A percentile compares a stretch with the other conserved stretches of the same genome.
Evolutionary conservation across 2,329 filamentous ascomycete species (phyloP).

Genomic region (Diaporthe longicolla): DNA sequence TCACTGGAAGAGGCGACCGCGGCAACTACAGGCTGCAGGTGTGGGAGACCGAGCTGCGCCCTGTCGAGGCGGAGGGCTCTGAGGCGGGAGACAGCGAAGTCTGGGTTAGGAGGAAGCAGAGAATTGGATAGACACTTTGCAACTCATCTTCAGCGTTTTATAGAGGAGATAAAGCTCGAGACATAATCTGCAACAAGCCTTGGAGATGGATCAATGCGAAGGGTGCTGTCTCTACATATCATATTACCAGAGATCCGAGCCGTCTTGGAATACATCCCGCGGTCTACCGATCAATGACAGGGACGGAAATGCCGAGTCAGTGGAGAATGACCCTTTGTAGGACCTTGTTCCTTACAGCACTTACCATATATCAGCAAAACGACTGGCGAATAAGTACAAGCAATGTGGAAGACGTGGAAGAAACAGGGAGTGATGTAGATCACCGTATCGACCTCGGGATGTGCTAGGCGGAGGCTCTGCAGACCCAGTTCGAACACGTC

Average conservation of each 20-base stretch:
- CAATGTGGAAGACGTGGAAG: neutral
- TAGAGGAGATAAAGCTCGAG: neutral
- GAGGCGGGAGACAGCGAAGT: conserved; percentile 17
- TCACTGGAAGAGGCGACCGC: conserved; percentile 38
- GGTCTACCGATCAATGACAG: neutral
- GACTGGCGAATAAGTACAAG: neutral
- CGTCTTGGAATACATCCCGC: neutral
- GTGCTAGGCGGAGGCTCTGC: neutral
- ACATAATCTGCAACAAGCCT: too few relatives aligned
- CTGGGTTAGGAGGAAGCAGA: conserved; percentile 42
- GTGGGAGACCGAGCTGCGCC: conserved; percentile 41
- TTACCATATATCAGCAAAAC: neutral
- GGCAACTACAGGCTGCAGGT: conserved; percentile 41
- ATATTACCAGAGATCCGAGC: neutral
- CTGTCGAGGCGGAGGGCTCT: neutral
- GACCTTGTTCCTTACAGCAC: neutral
- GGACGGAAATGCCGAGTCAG: neutral
- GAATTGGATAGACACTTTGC: conserved; percentile 31
- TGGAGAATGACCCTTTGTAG: neutral
- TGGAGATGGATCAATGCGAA: too few relatives aligned
- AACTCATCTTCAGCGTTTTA: neutral
- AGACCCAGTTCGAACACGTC: neutral
- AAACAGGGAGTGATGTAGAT: too few relatives aligned
- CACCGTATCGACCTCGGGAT: neutral
- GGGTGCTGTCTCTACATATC: neutral